These are phyloP conservation scores for Citrus inodora DNA, from an alignment of 345 rosid genomes.

Conservation along the genomic window DNA sequence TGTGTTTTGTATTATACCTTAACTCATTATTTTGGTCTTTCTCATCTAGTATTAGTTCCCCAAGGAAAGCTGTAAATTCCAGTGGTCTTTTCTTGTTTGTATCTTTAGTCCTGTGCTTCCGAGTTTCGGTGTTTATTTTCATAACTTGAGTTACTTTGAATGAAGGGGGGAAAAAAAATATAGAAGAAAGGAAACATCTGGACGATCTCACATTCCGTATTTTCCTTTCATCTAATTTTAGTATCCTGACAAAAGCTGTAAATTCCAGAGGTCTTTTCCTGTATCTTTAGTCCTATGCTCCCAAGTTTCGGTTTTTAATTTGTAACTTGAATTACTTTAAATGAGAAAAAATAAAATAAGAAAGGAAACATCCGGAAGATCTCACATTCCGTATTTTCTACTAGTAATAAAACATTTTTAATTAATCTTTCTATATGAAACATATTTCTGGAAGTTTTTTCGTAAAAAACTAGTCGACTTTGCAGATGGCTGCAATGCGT, in stretches of 20 bases:
- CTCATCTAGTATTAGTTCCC: neutral
- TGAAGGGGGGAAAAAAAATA: neutral
- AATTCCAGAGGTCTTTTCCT: neutral
- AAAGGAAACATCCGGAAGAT: neutral
- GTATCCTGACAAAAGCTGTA: neutral
- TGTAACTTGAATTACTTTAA: neutral
- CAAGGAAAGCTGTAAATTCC: neutral
- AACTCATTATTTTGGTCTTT: neutral
- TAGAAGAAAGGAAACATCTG: no score
- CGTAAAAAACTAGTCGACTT: neutral
- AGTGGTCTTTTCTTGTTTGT: neutral
- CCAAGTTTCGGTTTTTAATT: neutral
- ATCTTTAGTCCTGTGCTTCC: neutral
- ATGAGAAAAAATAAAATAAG: neutral
- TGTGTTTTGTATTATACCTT: neutral
- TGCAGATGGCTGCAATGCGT: constrained; percentile 56
- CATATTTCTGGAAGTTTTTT: neutral
- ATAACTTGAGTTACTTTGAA: neutral
- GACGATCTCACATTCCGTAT: no score
- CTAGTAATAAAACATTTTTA: neutral
- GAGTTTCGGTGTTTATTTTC: neutral
- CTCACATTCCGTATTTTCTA: neutral
- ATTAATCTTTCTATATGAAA: neutral
- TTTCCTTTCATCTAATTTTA: neutral
- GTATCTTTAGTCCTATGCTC: neutral